Base-by-base conservation (phyloP, 768 basidiomycete species). In the Auricularia cornea region DNA sequence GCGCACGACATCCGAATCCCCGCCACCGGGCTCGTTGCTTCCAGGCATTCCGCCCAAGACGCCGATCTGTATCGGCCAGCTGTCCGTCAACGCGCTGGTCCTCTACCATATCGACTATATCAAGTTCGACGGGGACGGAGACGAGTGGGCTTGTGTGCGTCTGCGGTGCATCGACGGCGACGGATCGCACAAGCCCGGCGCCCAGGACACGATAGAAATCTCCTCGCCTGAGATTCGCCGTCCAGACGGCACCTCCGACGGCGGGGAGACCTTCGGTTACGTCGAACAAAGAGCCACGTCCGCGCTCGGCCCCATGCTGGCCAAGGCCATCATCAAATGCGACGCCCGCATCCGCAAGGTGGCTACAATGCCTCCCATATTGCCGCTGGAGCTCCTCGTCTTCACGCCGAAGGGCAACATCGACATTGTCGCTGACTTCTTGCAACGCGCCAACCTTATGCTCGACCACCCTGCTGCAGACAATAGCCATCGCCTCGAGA, bases 391-490 rank as follows among this genome's bases (percentile, higher is more conserved):
- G 70, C 83, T 97, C 74, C 84, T 97, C 41, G 86, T 98, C 32
- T 96, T 90, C 75, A 96, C 96, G 4, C 92, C 93, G 3, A 97
- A 96, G 73, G 91, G 92, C 33, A 94, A 98, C 74, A 89, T 98
- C 66, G 77, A 81, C 35, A 86, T 89, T 62, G 89, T 99, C 65
- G 87, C 91, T 65, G 80, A 84, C 69, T 86, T 86, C 69, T 82
- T 98, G 59, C 83, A 85, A 28, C 80, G 84, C 63, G 81, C 82
- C 64, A 82, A 81, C 44, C 77, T 94, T 8, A 78, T 89, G 60
- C 84, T 98, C 57, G 87, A 92, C 69, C 88, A 97, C 68, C 96
- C 97, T 1, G 76, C 83, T 20, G 78, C 84, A 4, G 82, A 85
- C 14, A 81, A 80, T 69, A 84, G 81, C 59, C 80, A 85, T 32